Base-by-base conservation (phyloP, 805 yeast genomes). In the Pichia membranifaciens region DNA sequence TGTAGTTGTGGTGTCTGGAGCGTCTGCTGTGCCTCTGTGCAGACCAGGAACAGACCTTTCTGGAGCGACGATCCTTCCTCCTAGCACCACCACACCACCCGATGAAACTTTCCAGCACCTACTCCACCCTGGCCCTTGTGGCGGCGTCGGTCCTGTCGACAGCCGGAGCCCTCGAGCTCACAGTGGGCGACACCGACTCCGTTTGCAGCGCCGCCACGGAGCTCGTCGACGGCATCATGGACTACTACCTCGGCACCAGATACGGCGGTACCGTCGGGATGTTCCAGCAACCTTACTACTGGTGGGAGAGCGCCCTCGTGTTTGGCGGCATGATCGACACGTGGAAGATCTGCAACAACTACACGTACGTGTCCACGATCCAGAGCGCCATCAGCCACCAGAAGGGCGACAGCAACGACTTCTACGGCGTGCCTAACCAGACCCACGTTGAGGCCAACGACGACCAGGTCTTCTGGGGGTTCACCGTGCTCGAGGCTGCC, bases 381-480 rank as follows among this genome's bases (percentile, higher is more conserved):
- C 74, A 75, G 57, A 68, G 71, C 8, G 87, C 93, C 20, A 60
- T 87, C 55, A 62, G 73, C 45, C 77, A 75, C 58, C 96, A 87
- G 66, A 78, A 74, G n/a, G 87, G 87, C 52, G 70, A 72, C 17
- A 73, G 77, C 61, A 65, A 73, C 61, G 84, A 87, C 66, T 88
- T 82, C 64, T 75, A 81, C 91, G 65, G 96, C 97, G 4, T 69
- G 79, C 51, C 87, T 84, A 84, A 88, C 65, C 96, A 90, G 67
- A 79, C 90, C 10, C 81, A 89, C 33, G 86, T 96, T 2, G 97
- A 91, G 68, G 99, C 98, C 59, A 91, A 91, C 62, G 99, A 91
- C 73, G 98, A 91, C 71, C 98, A 91, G 70, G 96, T 87, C 2
- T 88, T 91, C 64, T 91, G 98, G 98, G 98, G 96, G 5, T 72